Base-by-base conservation (phyloP, 2,329 filamentous ascomycete species). In the Lecanoromycetidae sp. region DNA sequence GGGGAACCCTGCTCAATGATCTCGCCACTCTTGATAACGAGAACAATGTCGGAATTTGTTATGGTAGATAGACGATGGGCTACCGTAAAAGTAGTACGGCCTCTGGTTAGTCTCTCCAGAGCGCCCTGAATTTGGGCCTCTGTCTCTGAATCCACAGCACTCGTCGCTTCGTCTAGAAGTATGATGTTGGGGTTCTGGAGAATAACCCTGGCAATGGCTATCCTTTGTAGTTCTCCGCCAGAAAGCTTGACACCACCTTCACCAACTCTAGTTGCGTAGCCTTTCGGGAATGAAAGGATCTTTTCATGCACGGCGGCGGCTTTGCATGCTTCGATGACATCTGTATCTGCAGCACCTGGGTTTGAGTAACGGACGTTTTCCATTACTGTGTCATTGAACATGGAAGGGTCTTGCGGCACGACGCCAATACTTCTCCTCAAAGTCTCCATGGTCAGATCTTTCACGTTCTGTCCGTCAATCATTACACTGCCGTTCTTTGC, bases 21-120 rank as follows among this genome's bases (percentile, higher is more conserved):
- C 53, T 72, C 66, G 9, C 80, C 80, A 44, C 77, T 69, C 35
- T 75, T 70, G 36, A 84, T 70, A 8, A 84, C 80, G 44, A 83
- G 71, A 50, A 84, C 82, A 20, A 71, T 69, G 55, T 84, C 78
- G 2, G 80, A 79, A 53, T 80, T 79, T 66, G 81, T 78, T 46
- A 85, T 78, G 0, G 82, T 86, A 0, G 60, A 63, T 2, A 67
- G 55, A 37, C 68, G 56, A 53, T 71, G 72, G 20, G 72, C 71
- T 53, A 75, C 66, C 0, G 71, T 60, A 48, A 75, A 70, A 0
- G 72, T 75, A 1, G 75, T 78, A 17, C 74, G 65, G 3, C 63
- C 66, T 23, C 61, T 61, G 43, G 66, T 70, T 20, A 77, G 57
- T 33, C 62, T 58, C 2, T 66, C 62, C 33, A 79, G 56, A 4